Conservation (phyloP, 1,284 basidiomycete genomes). For the Golubevia pallescens region DNA sequence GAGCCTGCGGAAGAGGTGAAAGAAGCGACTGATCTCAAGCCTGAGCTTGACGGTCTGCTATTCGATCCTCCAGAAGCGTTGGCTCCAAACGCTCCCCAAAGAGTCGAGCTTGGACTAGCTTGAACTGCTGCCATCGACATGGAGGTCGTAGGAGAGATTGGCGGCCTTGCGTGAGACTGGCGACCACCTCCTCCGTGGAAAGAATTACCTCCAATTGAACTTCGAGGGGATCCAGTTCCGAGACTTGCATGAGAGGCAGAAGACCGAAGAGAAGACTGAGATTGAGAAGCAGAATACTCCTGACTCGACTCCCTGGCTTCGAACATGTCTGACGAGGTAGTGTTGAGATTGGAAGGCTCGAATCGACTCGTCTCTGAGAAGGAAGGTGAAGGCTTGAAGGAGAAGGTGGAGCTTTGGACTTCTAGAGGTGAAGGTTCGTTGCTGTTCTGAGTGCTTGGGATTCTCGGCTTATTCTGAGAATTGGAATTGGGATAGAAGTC, state of each 20-base stretch:
- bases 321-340: not conserved
- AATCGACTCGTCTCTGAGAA: not conserved
- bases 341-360: not conserved
- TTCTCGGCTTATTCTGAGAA: not conserved
- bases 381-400: not conserved
- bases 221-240: not conserved
- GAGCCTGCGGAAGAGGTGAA: conserved; percentile 25
- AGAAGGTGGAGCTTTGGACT: not conserved
- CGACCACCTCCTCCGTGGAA: not conserved
- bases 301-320: not conserved
- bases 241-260: not conserved
- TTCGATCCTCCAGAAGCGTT: conserved; percentile 22
- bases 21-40: conserved; percentile 36
- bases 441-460: not conserved
- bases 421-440: not conserved
- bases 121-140: conserved; percentile 1
- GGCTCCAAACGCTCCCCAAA: conserved; percentile 24
- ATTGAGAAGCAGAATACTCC: not conserved
- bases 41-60: conserved; percentile 30
- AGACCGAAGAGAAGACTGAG: not conserved
- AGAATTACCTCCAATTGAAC: not conserved
- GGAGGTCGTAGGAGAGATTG: not conserved
- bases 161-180: not conserved
- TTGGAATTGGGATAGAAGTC: not conserved
- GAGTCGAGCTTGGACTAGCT: conserved; percentile 30